Conservation (phyloP, 2,329 filamentous ascomycete genomes). For the Calonectria pteridis region DNA sequence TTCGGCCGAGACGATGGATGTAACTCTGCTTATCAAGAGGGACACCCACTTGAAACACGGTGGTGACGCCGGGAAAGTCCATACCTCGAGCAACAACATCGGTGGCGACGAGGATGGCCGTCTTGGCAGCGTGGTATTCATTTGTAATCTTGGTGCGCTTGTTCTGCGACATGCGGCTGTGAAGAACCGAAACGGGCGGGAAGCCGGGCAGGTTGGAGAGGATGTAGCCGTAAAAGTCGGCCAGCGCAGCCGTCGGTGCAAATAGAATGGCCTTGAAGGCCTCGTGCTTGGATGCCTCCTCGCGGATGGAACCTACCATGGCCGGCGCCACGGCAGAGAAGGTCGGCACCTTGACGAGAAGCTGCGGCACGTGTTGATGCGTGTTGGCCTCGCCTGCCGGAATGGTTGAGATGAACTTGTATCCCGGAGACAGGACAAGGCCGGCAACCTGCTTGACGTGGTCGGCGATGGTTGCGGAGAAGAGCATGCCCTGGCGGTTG, state of each 20-base stretch:
- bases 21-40: conserved; percentile 73
- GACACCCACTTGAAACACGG: conserved; percentile 74
- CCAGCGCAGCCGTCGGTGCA: conserved; percentile 71
- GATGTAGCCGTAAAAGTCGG: conserved; percentile 63
- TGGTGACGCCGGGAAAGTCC: conserved; percentile 78
- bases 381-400: conserved; percentile 80
- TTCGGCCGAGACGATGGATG: conserved; percentile 76
- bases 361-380: conserved; percentile 81
- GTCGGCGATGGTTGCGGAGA: conserved; percentile 85
- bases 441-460: conserved; percentile 83
- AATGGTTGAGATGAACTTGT: conserved; percentile 87
- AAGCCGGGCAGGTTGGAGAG: conserved; percentile 56
- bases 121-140: conserved; percentile 65
- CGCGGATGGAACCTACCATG: conserved; percentile 68
- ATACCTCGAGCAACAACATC: conserved; percentile 80
- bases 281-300: conserved; percentile 55
- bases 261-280: conserved; percentile 90
- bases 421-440: conserved; percentile 75
- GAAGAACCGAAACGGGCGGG: conserved; percentile 59
- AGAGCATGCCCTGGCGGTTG: conserved; percentile 80
- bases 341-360: conserved; percentile 74
- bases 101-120: conserved; percentile 73
- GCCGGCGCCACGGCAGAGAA: conserved; percentile 75
- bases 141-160: conserved; percentile 71
- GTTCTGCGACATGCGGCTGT: conserved; percentile 64